phyloP scores from a whole-genome alignment of 331 rosid genomes.

The Malus hybrid region DNA sequence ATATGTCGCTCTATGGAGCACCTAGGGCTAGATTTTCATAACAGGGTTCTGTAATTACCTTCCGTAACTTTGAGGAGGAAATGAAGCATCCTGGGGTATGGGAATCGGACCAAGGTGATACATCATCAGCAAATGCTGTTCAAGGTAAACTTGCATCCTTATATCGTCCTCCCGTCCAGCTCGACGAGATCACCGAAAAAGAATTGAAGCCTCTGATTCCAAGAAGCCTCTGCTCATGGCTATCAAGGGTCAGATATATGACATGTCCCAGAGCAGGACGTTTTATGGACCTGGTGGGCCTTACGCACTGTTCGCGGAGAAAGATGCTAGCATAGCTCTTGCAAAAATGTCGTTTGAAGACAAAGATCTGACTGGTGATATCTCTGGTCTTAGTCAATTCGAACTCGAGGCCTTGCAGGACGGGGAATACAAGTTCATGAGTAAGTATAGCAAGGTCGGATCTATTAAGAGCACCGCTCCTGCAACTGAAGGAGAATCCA shows the following conservation, averaged over 20 bases:
- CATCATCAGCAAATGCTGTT: conserved; percentile 59
- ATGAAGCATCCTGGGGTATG: conserved; percentile 84
- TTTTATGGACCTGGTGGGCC: conserved; percentile 96
- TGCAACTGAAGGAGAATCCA: conserved; percentile 37
- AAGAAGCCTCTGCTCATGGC: conserved; percentile 87
- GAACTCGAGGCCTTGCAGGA: conserved; percentile 85
- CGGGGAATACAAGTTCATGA: conserved; percentile 89
- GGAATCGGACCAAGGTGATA: conserved; percentile 78
- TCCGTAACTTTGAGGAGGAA: conserved; percentile 85
- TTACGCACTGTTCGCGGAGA: conserved; percentile 82
- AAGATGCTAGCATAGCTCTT: conserved; percentile 90
- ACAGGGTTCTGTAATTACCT: conserved; percentile 54
- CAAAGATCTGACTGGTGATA: conserved; percentile 81
- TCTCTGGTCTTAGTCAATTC: conserved; percentile 72
- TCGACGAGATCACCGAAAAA: conserved; percentile 75
- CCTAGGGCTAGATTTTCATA: conserved; percentile 42
- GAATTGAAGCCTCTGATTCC: conserved; percentile 56
- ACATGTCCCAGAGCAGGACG: conserved; percentile 76
- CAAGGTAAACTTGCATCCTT: conserved; percentile 95
- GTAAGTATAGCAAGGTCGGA: conserved; percentile 83
- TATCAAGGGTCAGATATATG: conserved; percentile 97
- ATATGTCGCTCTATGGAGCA: conserved; percentile 48
- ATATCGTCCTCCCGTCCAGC: conserved; percentile 96
- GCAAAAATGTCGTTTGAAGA: conserved; percentile 97
- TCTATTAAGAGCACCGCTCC: conserved; percentile 37